Base-by-base conservation (phyloP, 306 rosid genomes). In the Citrullus colocynthis region DNA sequence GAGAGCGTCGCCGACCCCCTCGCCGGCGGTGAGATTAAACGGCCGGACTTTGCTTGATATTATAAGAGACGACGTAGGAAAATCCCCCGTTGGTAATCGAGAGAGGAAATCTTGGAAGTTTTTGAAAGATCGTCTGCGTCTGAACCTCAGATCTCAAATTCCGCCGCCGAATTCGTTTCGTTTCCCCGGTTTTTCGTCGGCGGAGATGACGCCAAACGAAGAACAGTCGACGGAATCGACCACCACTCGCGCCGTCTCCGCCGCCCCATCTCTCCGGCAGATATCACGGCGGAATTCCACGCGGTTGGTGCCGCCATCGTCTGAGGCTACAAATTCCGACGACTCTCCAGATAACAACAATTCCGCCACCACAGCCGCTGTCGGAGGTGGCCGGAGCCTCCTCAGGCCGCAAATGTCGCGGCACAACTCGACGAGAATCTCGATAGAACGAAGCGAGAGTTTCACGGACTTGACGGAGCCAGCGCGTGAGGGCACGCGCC, bases 101-200 rank as follows among this genome's bases (percentile, higher is more conserved):
- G 95, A 92, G 44, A 86, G 81, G 42, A 87, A 81, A 79, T 78
- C 96, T 34, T 92, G 97, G 98, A 92, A 86, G 66, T 78, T 84
- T 49, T 88, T 95, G 84, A 92, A 81, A 64, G 96, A 92, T 79
- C 89, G 87, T 79, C 85, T 95, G 65, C 85, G 89, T 20, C 85
- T 90, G 11, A 92, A 54, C 42, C 61, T 30, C 18, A 79, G 81
- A 37, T 86, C 83, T 1, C 79, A 67, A 64, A 64, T 82, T 15
- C 84, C 91, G 1, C 81, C 88, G 51, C 75, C 79, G 32, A 82
- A 78, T 75, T 83, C 96, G 34, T 58, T 55, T 39, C 74, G 82
- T 5, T 56, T 41, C 69, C 75, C 62, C 28, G 54, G 49, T 10
- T 14, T 78, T 6, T n/a, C n/a, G 65, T 13, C 63, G 79, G 67